Conservation (phyloP, 176 grass and related monocot species). For the Sorghum bicolor region DNA sequence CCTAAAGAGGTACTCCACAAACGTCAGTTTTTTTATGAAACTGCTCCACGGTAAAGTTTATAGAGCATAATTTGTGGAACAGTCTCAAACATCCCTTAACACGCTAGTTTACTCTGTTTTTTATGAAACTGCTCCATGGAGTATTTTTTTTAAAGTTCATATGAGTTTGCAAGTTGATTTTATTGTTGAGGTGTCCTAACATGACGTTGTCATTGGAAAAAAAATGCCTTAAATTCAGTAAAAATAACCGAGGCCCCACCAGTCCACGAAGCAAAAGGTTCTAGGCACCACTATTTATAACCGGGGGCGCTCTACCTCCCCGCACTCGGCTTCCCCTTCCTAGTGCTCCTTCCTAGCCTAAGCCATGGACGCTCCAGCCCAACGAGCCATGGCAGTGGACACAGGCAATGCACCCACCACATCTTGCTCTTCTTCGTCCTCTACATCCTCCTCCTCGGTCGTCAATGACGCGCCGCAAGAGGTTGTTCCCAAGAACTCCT, state of each 20-base stretch:
- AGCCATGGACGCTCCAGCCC: constrained; percentile 43
- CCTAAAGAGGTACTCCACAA: too few relatives aligned
- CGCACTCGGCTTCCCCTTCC: neutral
- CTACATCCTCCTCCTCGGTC: constrained; percentile 15
- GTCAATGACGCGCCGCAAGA: constrained; percentile 6
- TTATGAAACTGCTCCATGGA: too few relatives aligned
- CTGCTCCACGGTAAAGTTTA: too few relatives aligned
- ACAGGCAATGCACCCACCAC: constrained; percentile 42
- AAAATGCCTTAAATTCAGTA: neutral
- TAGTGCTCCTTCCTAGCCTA: neutral
- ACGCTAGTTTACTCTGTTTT: neutral
- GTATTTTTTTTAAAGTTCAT: too few relatives aligned
- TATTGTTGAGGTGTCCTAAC: too few relatives aligned
- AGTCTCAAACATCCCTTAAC: too few relatives aligned
- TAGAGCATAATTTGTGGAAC: too few relatives aligned
- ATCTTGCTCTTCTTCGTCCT: constrained; percentile 34
- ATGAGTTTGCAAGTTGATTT: too few relatives aligned
- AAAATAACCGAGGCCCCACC: neutral
- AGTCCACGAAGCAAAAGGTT: neutral
- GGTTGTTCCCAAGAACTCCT: constrained; percentile 8
- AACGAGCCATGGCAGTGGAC: constrained; percentile 42
- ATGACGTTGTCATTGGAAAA: neutral
- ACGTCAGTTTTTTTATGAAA: too few relatives aligned
- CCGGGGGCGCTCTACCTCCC: neutral
- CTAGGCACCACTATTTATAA: constrained; percentile 32